Evolutionary conservation across 1,284 basidiomycete genomes (phyloP), one percentile per base, ranked within the genome.

Genomic region (Ceratobasidium papillatum): DNA sequence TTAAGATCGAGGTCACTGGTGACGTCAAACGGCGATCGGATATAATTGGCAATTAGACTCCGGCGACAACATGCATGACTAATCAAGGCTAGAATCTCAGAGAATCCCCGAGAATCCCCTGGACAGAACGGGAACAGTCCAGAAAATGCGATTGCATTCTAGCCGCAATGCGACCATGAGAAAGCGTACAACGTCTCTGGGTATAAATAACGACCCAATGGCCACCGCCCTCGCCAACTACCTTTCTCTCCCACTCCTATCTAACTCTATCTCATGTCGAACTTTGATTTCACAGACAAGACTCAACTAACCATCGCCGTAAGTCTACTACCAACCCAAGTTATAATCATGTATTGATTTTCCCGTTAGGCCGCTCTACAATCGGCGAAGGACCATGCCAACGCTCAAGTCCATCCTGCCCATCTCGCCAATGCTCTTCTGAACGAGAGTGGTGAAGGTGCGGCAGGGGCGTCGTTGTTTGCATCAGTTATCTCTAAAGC

Each of bases 201-300:
- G 32, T 62, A 72, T 72, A 72, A 49, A 72, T 72, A 51, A 2
- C 4, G 19, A 32, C 19, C 38, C n/a, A 12, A 25, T 59, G 22
- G 66, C 34, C 54, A 27, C 52, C 11, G 12, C 25, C 34, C 30
- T 52, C 56, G 27, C 45, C 43, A 52, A 38, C 69, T 34, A 51
- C 58, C 52, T 61, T 36, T n/a, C 32, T n/a, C 17, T 36, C 17
- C 41, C 17, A 34, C 52, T 3, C 36, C 11, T 8, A 68, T 52
- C 22, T 36, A 41, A 41, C 52, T 54, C 34, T 2, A 59, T 38
- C 19, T 36, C 56, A 58, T 51, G 30, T 61, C 43, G 32, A 88
- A 87, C 83, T 84, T 91, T 77, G 89, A 95, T 74, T 92, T 94
- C 79, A 96, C 94, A 19, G 92, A 95, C 81, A 92, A 91, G 80